Conservation (phyloP, 2,329 filamentous ascomycete species). For the Ceratocystiopsis minuta region DNA sequence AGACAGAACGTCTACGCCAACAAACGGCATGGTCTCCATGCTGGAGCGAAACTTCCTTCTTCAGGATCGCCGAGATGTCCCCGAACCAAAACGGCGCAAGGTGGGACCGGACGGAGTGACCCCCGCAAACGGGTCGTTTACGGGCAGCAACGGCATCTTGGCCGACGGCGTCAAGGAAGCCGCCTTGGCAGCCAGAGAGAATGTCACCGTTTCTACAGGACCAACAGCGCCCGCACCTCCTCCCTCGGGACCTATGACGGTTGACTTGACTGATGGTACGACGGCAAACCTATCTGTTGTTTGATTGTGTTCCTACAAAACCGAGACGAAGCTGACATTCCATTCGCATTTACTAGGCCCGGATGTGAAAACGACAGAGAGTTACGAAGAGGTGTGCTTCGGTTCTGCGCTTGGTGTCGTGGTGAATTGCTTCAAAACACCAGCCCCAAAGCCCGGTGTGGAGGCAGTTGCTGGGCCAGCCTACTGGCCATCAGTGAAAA, state of each 20-base stretch:
- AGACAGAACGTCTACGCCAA: neutral
- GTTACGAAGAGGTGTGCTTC: conserved; percentile 57
- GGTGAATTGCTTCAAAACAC: conserved; percentile 50
- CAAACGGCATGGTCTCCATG: conserved; percentile 33
- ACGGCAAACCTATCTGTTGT: no score
- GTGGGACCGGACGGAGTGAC: conserved; percentile 11
- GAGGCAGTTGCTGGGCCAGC: conserved; percentile 36
- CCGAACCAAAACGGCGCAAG: conserved; percentile 50
- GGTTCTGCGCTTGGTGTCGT: conserved; percentile 53
- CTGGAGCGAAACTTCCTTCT: conserved; percentile 65
- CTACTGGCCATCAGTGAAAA: conserved; percentile 58
- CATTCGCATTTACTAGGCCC: no score
- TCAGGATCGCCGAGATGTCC: conserved; percentile 39
- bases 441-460: conserved; percentile 46
- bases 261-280: neutral
- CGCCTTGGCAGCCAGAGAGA: neutral
- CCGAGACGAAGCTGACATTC: no score
- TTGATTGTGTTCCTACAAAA: no score
- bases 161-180: no score
- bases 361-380: conserved; percentile 44
- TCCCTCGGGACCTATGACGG: no score
- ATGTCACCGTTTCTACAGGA: no score
- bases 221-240: no score
- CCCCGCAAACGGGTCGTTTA: conserved; percentile 22
- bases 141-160: neutral